These are phyloP conservation scores for Ascodesmis nigricans DNA, from an alignment of 495 filamentous ascomycete genomes.

Conservation along the genomic window DNA sequence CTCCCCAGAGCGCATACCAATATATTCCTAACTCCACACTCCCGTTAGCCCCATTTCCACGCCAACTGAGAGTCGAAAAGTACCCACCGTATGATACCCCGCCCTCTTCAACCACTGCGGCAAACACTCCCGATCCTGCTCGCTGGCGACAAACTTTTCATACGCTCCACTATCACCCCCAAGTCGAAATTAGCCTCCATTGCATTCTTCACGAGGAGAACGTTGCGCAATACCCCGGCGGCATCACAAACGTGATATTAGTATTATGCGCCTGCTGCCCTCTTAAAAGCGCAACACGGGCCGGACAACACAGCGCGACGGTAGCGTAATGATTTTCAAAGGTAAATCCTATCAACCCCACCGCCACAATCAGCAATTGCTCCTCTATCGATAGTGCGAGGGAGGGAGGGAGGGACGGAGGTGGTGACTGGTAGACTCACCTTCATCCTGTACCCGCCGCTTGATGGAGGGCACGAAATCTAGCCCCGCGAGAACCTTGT, in stretches of 20 bases:
- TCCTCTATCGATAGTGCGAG: no score
- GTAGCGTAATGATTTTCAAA: conserved; percentile 40
- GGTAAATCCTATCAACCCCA: conserved; percentile 33
- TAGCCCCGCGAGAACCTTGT: conserved; percentile 36
- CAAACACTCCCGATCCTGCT: conserved; percentile 43
- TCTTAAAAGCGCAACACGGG: conserved; percentile 40
- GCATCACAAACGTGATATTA: conserved; percentile 47
- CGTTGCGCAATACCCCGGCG: no score
- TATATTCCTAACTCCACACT: no score
- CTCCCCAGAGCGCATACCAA: no score
- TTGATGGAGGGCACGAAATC: conserved; percentile 34
- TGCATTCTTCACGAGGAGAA: no score
- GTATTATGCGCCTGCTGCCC: conserved; percentile 51
- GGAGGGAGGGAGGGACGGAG: no score
- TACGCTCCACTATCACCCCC: no score
- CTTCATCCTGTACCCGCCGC: conserved; percentile 14
- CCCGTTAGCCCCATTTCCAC: no score
- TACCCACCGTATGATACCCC: conserved; percentile 54
- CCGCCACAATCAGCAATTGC: conserved; percentile 30
- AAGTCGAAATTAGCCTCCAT: no score
- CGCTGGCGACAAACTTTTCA: conserved; percentile 43
- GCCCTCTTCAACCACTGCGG: conserved; percentile 47
- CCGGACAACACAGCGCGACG: conserved; percentile 41
- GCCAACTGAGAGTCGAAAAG: no score
- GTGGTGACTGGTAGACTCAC: no score